Evolutionary conservation across 2,329 filamentous ascomycete species (phyloP).

Genomic region (Aspergillus luchuensis): DNA sequence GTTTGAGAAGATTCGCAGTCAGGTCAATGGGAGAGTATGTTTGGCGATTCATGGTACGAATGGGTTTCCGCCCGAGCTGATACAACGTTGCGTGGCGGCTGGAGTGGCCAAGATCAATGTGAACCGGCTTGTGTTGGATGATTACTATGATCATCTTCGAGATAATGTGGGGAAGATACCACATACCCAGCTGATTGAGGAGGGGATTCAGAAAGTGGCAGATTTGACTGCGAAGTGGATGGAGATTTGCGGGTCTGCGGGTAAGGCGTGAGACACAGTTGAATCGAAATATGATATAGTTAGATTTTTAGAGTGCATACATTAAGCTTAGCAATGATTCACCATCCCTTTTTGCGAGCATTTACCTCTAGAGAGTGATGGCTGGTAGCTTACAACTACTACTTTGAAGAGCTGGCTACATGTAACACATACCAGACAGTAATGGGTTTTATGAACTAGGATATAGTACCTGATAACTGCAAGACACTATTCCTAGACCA

Average conservation of each 20-base stretch:
- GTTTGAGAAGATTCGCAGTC: conserved; percentile 51
- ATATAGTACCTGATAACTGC: no score
- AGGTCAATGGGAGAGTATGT: conserved; percentile 51
- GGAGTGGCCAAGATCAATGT: conserved; percentile 61
- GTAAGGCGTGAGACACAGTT: conserved; percentile 1
- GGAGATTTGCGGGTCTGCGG: conserved; percentile 22
- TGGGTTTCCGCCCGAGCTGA: conserved; percentile 57
- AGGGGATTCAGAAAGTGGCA: conserved; percentile 37
- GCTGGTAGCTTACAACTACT: no score
- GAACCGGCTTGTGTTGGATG: conserved; percentile 57
- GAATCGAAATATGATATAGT: no score
- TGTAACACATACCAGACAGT: no score
- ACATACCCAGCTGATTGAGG: conserved; percentile 58
- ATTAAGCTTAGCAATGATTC: no score
- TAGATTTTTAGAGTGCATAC: no score
- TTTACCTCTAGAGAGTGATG: no score
- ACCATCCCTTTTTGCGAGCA: not conserved
- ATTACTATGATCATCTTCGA: conserved; percentile 52
- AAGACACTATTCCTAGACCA: not conserved
- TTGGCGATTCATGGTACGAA: conserved; percentile 62
- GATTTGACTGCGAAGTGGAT: conserved; percentile 24
- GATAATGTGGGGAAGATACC: conserved; percentile 53
- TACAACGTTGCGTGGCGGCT: conserved; percentile 55
- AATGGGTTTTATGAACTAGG: no score
- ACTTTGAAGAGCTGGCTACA: no score